These are phyloP conservation scores for Cercis canadensis DNA, from an alignment of 306 rosid species.

Conservation along the genomic window DNA sequence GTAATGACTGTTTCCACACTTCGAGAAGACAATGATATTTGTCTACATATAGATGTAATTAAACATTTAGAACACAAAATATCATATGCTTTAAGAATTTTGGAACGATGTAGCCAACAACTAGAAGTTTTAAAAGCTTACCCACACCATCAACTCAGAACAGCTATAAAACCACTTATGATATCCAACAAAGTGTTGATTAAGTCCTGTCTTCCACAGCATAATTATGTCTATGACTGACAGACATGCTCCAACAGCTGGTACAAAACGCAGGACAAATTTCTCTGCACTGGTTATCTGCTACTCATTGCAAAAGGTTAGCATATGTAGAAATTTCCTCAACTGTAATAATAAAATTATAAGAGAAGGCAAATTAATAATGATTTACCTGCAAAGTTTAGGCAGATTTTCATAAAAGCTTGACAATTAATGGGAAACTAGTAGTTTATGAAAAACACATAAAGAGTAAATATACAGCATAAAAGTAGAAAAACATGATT, in stretches of 20 bases:
- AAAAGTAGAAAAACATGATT: background rate
- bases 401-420: constrained; percentile 13
- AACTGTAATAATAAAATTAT: constrained; percentile 1
- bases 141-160: constrained; percentile 85
- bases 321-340: constrained; percentile 15
- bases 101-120: constrained; percentile 13
- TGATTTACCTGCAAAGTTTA: background rate
- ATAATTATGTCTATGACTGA: constrained; percentile 64
- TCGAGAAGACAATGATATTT: constrained; percentile 60
- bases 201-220: constrained; percentile 54
- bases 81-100: constrained; percentile 6
- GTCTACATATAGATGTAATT: constrained; percentile 51
- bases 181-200: constrained; percentile 48
- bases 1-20: constrained; percentile 47
- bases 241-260: constrained; percentile 69
- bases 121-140: constrained; percentile 46
- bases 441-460: constrained; percentile 16
- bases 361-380: background rate
- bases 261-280: constrained; percentile 55
- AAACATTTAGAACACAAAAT: constrained; percentile 30
- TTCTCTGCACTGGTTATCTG: constrained; percentile 60
- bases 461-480: background rate
- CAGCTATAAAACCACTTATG: constrained; percentile 73
- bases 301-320: constrained; percentile 41
- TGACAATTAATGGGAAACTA: constrained; percentile 14